Base-by-base conservation (phyloP, 495 filamentous ascomycete genomes). In the Copromyces sp. region DNA sequence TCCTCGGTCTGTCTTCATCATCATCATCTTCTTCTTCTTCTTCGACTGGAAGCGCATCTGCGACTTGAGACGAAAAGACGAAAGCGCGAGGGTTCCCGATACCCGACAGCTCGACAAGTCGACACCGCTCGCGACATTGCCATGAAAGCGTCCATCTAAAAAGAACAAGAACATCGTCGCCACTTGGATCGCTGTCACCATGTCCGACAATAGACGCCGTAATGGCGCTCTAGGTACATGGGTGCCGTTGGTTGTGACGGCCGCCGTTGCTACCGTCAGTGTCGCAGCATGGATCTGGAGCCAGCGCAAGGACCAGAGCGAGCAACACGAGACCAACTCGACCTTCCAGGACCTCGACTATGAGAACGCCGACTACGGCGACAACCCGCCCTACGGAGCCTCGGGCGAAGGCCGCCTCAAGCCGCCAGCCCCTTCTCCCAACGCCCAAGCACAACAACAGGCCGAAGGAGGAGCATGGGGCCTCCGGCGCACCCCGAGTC, bases 251-350 rank as follows among this genome's bases (percentile, higher is more conserved):
- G 90, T 89, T 69, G 78, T 97, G 73, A 97, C 94, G 47, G 89
- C 95, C 42, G 93, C 93, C 69, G 87, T 94, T 75, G 94, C 94
- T 42, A 92, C 94, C 32, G 87, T 92, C 70, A 93, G 93, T 39
- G 83, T 95, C 69, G 94, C 90, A 37, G 93, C 94, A 32, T 98
- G 94, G 94, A 88, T 94, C 39, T 97, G 93, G 94, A 95, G 91
- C 81, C 93, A 95, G 83, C 89, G 93, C 78, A 87, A 83, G 72
- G 90, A 90, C 72, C 53, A 11, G 53, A 32, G 12, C 29, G 77
- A 75, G 11, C 74, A 77, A 32, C 70, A 71, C 35, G 85, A 90
- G 68, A 80, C 78, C 72, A 78, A 83, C 70, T 80, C 78, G 45
- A 78, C 76, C 17, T 73, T 74, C 39, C 78, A 79, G 39, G 83